phyloP scores from a whole-genome alignment of 1,284 basidiomycete species.

The Heterobasidion parviporum region DNA sequence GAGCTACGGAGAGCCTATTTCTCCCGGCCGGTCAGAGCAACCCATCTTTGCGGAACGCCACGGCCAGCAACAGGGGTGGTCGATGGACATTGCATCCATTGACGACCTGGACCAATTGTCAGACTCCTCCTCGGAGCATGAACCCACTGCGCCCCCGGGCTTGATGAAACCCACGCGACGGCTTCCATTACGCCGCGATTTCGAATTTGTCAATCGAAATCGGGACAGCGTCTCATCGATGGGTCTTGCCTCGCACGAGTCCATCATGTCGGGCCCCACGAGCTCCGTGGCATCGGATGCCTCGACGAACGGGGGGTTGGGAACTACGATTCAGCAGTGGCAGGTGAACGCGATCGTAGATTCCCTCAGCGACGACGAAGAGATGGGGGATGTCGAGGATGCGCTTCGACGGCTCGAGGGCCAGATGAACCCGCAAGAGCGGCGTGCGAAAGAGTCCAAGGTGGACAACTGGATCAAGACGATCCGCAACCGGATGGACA shows the following conservation, averaged over 20 bases:
- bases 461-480: constrained; percentile 77
- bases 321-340: constrained; percentile 63
- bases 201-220: constrained; percentile 66
- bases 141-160: constrained; percentile 38
- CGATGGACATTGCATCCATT: constrained; percentile 63
- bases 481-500: constrained; percentile 55
- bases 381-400: constrained; percentile 70
- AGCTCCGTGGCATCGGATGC: constrained; percentile 38
- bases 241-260: constrained; percentile 57
- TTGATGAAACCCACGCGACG: constrained; percentile 45
- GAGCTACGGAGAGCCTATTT: constrained; percentile 11
- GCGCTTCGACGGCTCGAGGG: constrained; percentile 76
- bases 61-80: constrained; percentile 26
- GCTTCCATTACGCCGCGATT: constrained; percentile 64
- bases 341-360: constrained; percentile 74
- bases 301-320: constrained; percentile 30
- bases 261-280: constrained; percentile 30
- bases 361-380: constrained; percentile 67
- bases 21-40: not conserved
- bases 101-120: constrained; percentile 63
- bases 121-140: constrained; percentile 52
- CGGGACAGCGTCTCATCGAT: constrained; percentile 68
- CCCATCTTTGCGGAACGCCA: constrained; percentile 19
- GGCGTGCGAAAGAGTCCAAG: constrained; percentile 62
- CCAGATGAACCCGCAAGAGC: constrained; percentile 65